These are phyloP conservation scores for Pythium rhizo-oryzae DNA, from an alignment of 352 stramenopile species.

Conservation along the genomic window DNA sequence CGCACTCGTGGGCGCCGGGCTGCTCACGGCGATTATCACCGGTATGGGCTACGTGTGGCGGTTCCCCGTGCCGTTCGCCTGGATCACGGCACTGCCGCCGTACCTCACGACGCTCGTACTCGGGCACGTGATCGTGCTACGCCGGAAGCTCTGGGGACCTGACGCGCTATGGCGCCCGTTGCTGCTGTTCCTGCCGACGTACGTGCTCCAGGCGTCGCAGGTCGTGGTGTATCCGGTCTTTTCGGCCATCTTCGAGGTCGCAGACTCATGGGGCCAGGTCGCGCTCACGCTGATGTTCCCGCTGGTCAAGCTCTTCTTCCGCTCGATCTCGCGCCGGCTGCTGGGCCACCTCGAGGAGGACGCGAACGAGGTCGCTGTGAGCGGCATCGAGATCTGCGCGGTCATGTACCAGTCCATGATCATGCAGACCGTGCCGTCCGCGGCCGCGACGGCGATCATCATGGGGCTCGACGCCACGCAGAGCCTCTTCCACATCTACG, in stretches of 20 bases:
- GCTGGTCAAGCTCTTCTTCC: neutral
- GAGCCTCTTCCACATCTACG: neutral
- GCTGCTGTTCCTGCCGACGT: neutral
- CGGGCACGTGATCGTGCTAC: neutral
- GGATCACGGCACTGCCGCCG: neutral
- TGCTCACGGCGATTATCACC: neutral
- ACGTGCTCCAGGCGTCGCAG: neutral
- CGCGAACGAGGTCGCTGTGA: neutral
- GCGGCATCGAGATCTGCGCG: conserved; percentile 3
- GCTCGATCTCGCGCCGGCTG: no score
- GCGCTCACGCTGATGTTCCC: neutral
- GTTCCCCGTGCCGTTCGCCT: conserved; percentile 15
- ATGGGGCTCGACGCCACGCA: conserved; percentile 23
- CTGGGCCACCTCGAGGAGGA: no score
- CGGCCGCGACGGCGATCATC: conserved; percentile 13
- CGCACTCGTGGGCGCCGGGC: neutral
- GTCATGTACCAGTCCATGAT: conserved; percentile 24
- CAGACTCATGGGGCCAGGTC: neutral
- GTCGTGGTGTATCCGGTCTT: neutral
- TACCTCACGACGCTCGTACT: neutral
- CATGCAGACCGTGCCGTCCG: conserved; percentile 25
- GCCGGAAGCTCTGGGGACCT: neutral
- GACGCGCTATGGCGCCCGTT: neutral
- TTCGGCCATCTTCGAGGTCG: neutral
- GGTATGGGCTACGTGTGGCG: neutral